Evolutionary conservation across 2,329 filamentous ascomycete genomes (phyloP), one percentile per base, ranked within the genome.

Genomic region (Fusarium hostae): DNA sequence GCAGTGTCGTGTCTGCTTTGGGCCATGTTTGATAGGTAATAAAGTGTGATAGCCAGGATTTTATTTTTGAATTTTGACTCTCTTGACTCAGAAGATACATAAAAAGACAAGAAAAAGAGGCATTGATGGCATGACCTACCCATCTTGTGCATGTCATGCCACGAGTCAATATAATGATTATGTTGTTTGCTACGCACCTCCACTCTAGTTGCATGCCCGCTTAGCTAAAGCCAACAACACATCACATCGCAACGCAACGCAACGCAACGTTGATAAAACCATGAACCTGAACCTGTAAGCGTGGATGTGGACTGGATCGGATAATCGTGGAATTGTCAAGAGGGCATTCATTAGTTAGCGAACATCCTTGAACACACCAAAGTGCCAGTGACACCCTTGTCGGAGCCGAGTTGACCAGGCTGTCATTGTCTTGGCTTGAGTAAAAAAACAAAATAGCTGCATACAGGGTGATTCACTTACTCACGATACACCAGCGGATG

Each of bases 251-350:
- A n/a, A 44, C 28, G n/a, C 48, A 35, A 18, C 43, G 5, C 50
- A 54, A 20, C 55, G 35, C 41, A 48, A 39, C 24, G 20, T 51
- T 40, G 35, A 66, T 66, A 56, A 48, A 44, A 57, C 28, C n/a
- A 44, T 57, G 61, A 48, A 66, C 35, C 63, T 35, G 20, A 35
- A 50, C 63, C 18, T 37, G 52, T 56, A 60, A 59, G 57, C 45
- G 54, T 50, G 55, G 30, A 35, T 24, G 28, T 55, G 16, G 37
- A 55, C 37, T 44, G n/a, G 43, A 67, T 63, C 54, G 52, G 52
- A 66, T 63, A 70, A 59, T 50, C 62, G 66, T 73, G 48, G 39
- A 62, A 57, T 66, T 61, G 48, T 68, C 59, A 37, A 69, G 71
- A 73, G 48, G 37, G 58, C 15, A 30, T 59, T 39, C 60, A 63